phyloP scores from a whole-genome alignment of 179 eudicot genomes.

The Beta lomatogona region DNA sequence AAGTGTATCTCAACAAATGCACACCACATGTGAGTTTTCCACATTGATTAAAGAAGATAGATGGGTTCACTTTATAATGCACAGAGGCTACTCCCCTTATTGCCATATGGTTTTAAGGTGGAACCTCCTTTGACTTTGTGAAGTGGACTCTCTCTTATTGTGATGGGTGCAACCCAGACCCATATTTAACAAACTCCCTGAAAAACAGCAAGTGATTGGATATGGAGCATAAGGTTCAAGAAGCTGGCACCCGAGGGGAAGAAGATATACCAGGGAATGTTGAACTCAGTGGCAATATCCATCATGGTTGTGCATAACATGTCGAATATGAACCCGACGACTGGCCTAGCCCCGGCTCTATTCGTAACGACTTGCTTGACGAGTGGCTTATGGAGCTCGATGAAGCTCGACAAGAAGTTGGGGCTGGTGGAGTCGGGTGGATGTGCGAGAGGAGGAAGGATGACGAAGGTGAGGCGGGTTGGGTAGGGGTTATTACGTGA shows the following conservation, averaged over 20 bases:
- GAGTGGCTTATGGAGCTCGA: slow-evolving; percentile 28
- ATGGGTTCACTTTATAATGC: too few species aligned
- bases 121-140: too few species aligned
- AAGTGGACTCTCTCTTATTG: too few species aligned
- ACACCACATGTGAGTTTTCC: too few species aligned
- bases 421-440: background rate
- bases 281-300: slow-evolving; percentile 26
- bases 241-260: slow-evolving; percentile 34
- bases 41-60: too few species aligned
- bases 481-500: slow-evolving; percentile 24
- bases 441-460: slow-evolving; percentile 24
- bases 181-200: too few species aligned
- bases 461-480: slow-evolving; percentile 12
- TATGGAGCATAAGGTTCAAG: slow-evolving; percentile 25
- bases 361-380: slow-evolving; percentile 20
- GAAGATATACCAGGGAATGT: slow-evolving; percentile 29
- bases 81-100: too few species aligned
- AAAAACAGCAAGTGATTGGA: slow-evolving; percentile 29
- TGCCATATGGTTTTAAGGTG: too few species aligned
- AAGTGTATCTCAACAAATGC: too few species aligned
- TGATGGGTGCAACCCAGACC: too few species aligned
- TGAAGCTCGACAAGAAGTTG: background rate
- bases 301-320: slow-evolving; percentile 32
- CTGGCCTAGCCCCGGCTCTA: background rate
- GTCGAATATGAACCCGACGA: slow-evolving; percentile 33